Evolutionary conservation across 2,329 filamentous ascomycete species (phyloP).

Genomic region (Colletotrichum lini): DNA sequence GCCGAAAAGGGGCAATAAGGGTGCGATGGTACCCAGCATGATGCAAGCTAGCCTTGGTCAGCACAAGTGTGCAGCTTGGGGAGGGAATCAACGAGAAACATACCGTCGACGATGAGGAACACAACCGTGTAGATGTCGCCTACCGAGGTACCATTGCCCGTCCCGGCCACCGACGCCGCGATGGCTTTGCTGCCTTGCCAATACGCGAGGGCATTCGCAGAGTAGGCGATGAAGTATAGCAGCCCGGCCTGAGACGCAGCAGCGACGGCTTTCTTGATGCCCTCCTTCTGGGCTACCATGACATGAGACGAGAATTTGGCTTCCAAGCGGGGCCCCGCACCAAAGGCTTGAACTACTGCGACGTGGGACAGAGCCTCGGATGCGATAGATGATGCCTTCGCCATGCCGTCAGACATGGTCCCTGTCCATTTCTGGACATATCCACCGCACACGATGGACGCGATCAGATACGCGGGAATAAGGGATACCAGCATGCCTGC

Average conservation of each 20-base stretch:
- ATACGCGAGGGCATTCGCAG: slow-evolving; percentile 77
- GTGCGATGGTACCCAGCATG: slow-evolving; percentile 74
- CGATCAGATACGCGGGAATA: slow-evolving; percentile 69
- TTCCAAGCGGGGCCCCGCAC: slow-evolving; percentile 66
- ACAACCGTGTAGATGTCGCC: slow-evolving; percentile 74
- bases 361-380: slow-evolving; percentile 69
- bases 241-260: slow-evolving; percentile 72
- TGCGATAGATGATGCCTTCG: slow-evolving; percentile 67
- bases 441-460: slow-evolving; percentile 65
- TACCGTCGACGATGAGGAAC: slow-evolving; percentile 73
- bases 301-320: slow-evolving; percentile 68
- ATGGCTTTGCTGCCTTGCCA: slow-evolving; percentile 75
- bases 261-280: slow-evolving; percentile 70
- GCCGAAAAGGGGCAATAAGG: slow-evolving; percentile 73
- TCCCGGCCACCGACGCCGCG: slow-evolving; percentile 54
- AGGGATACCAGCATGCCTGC: slow-evolving; percentile 71
- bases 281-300: slow-evolving; percentile 63
- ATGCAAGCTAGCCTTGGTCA: slow-evolving; percentile 63
- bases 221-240: slow-evolving; percentile 78
- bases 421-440: slow-evolving; percentile 63
- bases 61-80: slow-evolving; percentile 56
- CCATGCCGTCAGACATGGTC: slow-evolving; percentile 61
- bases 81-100: slow-evolving; percentile 30
- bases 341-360: slow-evolving; percentile 69
- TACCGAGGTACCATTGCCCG: slow-evolving; percentile 54